Percentiles rank a stretch among this genome's conserved stretches.
phyloP scores from a whole-genome alignment of 2,329 filamentous ascomycete genomes.

The Hypoxylon rubiginosum region DNA sequence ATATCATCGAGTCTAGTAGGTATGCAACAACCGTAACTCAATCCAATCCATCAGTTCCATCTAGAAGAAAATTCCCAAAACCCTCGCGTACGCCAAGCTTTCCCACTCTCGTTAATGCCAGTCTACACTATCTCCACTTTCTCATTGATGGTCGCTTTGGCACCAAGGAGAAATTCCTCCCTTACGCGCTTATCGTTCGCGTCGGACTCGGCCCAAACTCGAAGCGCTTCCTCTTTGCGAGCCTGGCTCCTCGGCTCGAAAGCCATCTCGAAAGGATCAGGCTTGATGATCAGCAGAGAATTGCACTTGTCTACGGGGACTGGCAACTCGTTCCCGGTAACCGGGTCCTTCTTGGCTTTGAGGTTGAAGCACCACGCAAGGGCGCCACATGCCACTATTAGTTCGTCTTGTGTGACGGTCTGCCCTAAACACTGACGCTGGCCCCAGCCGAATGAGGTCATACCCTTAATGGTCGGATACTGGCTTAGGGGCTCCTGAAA shows the following conservation, averaged over 20 bases:
- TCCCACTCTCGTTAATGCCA: slow-evolving; percentile 16
- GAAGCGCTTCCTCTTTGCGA: slow-evolving; percentile 55
- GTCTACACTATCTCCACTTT: slow-evolving; percentile 30
- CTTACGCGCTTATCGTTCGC: slow-evolving; percentile 46
- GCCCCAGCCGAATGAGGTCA: slow-evolving; percentile 68
- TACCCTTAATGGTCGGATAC: slow-evolving; percentile 66
- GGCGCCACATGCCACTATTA: slow-evolving; percentile 64
- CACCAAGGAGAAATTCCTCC: slow-evolving; percentile 46
- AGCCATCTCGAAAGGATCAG: slow-evolving; percentile 66
- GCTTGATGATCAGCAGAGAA: slow-evolving; percentile 69
- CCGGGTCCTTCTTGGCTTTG: slow-evolving; percentile 59
- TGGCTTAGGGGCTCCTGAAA: slow-evolving; percentile 65
- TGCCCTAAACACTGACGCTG: slow-evolving; percentile 59
- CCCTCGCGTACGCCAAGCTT: slow-evolving; percentile 12
- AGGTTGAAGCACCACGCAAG: slow-evolving; percentile 61
- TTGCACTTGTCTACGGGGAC: slow-evolving; percentile 65
- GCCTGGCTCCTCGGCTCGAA: slow-evolving; percentile 64
- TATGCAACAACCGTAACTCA: slow-evolving; percentile 29
- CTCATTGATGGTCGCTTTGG: slow-evolving; percentile 18
- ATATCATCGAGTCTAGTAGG: slow-evolving; percentile 14
- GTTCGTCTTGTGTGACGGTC: slow-evolving; percentile 58
- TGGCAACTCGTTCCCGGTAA: slow-evolving; percentile 56
- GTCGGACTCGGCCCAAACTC: slow-evolving; percentile 55
- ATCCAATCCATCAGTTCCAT: too few species aligned
- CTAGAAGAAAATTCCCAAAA: slow-evolving; percentile 18